Evolutionary conservation across 306 rosid genomes (phyloP), one percentile per base, ranked within the genome.

Genomic region (Prunus mume): DNA sequence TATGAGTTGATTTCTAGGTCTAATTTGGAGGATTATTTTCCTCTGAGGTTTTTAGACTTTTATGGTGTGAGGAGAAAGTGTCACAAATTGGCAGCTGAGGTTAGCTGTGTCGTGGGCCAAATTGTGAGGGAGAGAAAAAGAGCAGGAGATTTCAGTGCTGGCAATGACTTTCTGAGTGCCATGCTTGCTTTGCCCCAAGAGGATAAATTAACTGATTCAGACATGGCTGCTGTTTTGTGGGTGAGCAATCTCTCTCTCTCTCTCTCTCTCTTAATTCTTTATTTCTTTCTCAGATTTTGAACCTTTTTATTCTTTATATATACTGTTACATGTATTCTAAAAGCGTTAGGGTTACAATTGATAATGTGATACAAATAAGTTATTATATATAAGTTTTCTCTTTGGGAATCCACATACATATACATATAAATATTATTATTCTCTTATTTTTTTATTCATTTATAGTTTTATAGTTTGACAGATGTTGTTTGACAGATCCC

Each of bases 181-280:
- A 72, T 94, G 78, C 41, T 94, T 0, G 82, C 91, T 15, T 74
- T 94, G 73, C 95, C 96, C 13, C 69, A 55, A 32, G 93, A 86
- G 49, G 98, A 94, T 70, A 82, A 77, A 45, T 56, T 91, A 15
- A 74, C 38, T 65, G 88, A 92, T 65, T 75, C 91, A 2, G 98
- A 94, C 73, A 81, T 79, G 96, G 89, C 89, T 17, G 88, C 98
- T 71, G 75, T 94, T 75, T 56, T 92, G 24, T 94, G 98, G 98
- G 98, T 94, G 85, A 82, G 83, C 11, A n/a, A 32, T 57, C 15
- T 25, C 17, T 57, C 27, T 55, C 69, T 73, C 55, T 50, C 12
- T 18, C 24, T 34, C 28, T 12, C 12, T 65, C 7, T 38, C 43
- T 8, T 38, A 38, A 38, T 6, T 38, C 43, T 38, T 38, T 38